Evolutionary conservation across 208 protist species (phyloP), one percentile per base, ranked within the genome.

Genomic region (Herpetomonas samuelpessoai): DNA sequence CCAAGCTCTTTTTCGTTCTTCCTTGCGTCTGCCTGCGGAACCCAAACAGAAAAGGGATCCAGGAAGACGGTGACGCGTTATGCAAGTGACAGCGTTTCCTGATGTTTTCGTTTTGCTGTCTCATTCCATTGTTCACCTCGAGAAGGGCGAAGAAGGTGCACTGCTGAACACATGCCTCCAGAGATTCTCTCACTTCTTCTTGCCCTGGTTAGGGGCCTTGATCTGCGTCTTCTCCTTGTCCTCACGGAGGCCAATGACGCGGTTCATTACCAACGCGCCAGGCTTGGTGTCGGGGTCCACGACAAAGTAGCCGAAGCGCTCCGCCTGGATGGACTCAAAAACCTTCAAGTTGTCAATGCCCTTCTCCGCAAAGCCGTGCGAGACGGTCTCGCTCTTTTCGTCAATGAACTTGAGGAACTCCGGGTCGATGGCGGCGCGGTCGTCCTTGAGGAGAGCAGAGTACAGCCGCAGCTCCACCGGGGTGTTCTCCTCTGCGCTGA

Each of bases 251-350:
- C 75, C 74, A 29, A 95, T 57, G 26, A 93, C 82, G 27, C 92
- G 80, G 76, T 97, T 97, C 84, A 97, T 93, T 19, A 95, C 86
- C 26, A 95, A 57, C 38, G 83, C 74, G 39, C 57, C 72, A 1
- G 64, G 55, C 30, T 18, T 70, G 25, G 81, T 91, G 68, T 97
- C 88, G 18, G 78, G 66, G 69, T 97, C 92, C 12, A 96, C 76
- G 10, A 88, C 84, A 57, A 93, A 97, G 80, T 97, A 97, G 25
- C 89, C 92, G 63, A 97, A 91, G 27, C 92, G 86, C 68, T 97
- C 92, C 19, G 82, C 87, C 75, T 97, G 92, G 24, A 97, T 74
- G 3, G 86, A 91, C 58, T 91, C 79, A 65, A 88, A 90, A 10
- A 66, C 53, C 47, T 81, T 82, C 21, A 85, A 45, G 0, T 29